phyloP scores from a whole-genome alignment of 768 basidiomycete genomes.

The Lentinus tigrinus region DNA sequence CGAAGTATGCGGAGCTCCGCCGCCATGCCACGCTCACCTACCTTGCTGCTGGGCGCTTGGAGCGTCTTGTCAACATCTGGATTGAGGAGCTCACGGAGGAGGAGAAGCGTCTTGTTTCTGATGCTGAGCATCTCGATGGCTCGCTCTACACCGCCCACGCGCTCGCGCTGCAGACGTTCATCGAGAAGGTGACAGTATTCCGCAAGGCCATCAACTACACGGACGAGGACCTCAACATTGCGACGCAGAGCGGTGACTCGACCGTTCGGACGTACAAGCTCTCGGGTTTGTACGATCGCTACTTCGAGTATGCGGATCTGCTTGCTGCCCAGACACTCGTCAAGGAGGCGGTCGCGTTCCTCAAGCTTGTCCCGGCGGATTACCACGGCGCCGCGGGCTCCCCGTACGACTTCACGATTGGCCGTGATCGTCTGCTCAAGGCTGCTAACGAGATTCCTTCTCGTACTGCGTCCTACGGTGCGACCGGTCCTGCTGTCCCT shows the following conservation, averaged over 20 bases:
- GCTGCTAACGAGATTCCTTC: conserved; percentile 29
- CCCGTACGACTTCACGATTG: conserved; percentile 39
- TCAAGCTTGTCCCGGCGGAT: conserved; percentile 74
- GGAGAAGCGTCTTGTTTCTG: conserved; percentile 52
- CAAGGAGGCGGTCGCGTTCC: conserved; percentile 75
- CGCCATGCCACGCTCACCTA: conserved; percentile 93
- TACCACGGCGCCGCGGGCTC: conserved; percentile 63
- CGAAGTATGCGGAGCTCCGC: conserved; percentile 53
- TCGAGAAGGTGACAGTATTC: conserved; percentile 97
- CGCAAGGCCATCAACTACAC: conserved; percentile 79
- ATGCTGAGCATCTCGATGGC: conserved; percentile 39
- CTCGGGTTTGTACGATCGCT: conserved; percentile 83
- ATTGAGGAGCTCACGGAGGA: conserved; percentile 86
- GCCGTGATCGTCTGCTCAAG: conserved; percentile 45
- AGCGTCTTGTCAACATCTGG: conserved; percentile 90
- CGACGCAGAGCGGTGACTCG: conserved; percentile 36
- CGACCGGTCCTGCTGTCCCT: conserved; percentile 15
- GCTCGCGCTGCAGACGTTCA: conserved; percentile 85
- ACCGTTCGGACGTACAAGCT: conserved; percentile 76
- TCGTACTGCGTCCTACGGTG: conserved; percentile 22
- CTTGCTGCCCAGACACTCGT: conserved; percentile 89
- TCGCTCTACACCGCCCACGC: conserved; percentile 80
- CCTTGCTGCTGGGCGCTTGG: conserved; percentile 85
- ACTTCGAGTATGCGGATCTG: conserved; percentile 94
- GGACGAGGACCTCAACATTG: conserved; percentile 61